Evolutionary conservation across 768 basidiomycete genomes (phyloP), one percentile per base, ranked within the genome.

Genomic region (Boletellus ananiceps): DNA sequence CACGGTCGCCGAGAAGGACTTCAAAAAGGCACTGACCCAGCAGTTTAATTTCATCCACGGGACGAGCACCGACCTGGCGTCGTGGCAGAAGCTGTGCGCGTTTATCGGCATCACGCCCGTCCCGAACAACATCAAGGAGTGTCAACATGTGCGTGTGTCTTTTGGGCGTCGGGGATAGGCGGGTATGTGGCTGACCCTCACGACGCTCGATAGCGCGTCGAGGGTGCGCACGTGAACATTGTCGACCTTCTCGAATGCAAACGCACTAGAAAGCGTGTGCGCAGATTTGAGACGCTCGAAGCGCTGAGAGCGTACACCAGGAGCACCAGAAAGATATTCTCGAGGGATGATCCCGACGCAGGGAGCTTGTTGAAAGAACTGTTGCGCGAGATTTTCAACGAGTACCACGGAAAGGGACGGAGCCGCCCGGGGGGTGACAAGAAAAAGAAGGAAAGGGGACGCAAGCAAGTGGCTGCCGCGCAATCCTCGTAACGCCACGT

Each of bases 151-250:
- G 25, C 46, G 59, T 49, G 13, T n/a, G n/a, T n/a, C n/a, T n/a
- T n/a, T n/a, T n/a, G n/a, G n/a, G n/a, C 9, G 15, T 34, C 15
- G 25, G 2, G 13, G 5, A 23, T 27, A 4, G 12, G 7, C 5
- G 14, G 23, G 23, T 25, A 7, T 25, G 4, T 5, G 23, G 23
- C 23, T 25, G 23, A 25, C 23, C 23, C 23, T 2, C 23, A 25
- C 19, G 19, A 19, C 19, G 19, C 19, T 5, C 31, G 12, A 4
- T 11, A 31, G 41, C 41, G 38, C n/a, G 58, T 71, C 5, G 49
- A 55, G 49, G 57, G 55, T 14, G 56, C 63, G 6, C 57, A 69
- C 29, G 68, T 72, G 21, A 72, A 73, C 36, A 57, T 72, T 5
- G 55, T 68, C 15, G 66, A 73, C 38, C 61, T 73, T 18, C 41